phyloP scores from a whole-genome alignment of 2,329 filamentous ascomycete species.

The Fusarium piperis region DNA sequence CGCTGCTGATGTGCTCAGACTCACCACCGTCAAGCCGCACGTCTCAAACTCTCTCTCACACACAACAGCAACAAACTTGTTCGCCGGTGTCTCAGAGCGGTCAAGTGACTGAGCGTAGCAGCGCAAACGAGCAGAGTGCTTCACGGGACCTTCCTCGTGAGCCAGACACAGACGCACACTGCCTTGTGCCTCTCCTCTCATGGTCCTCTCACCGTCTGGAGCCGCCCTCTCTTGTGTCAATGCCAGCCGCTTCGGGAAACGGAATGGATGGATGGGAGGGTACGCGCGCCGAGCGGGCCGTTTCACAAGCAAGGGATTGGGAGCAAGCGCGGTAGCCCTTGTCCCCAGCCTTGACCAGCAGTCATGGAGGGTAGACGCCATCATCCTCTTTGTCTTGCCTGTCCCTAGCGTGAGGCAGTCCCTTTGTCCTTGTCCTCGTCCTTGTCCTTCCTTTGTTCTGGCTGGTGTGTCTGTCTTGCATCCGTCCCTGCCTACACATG shows the following conservation, averaged over 20 bases:
- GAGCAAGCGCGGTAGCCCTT: slow-evolving; percentile 19
- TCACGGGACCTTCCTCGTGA: slow-evolving; percentile 33
- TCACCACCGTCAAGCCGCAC: neutral
- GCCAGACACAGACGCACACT: slow-evolving; percentile 27
- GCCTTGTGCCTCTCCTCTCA: neutral
- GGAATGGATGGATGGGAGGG: slow-evolving; percentile 38
- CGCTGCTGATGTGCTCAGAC: slow-evolving; percentile 13
- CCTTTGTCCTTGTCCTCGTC: neutral
- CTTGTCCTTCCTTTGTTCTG: neutral
- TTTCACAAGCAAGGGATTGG: slow-evolving; percentile 37
- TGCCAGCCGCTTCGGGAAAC: slow-evolving; percentile 13
- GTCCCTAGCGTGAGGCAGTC: neutral
- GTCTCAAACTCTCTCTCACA: slow-evolving; percentile 6
- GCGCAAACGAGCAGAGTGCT: slow-evolving; percentile 11
- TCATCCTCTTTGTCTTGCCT: slow-evolving; percentile 1
- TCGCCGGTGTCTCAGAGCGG: slow-evolving; percentile 29
- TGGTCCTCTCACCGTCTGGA: slow-evolving; percentile 21
- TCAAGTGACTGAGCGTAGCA: slow-evolving; percentile 30
- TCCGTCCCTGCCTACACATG: slow-evolving; percentile 1
- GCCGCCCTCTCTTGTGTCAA: slow-evolving; percentile 19
- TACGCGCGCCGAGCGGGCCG: slow-evolving; percentile 42
- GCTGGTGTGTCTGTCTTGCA: slow-evolving; percentile 9
- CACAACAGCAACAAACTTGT: neutral
- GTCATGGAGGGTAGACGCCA: slow-evolving; percentile 7
- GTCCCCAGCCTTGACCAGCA: slow-evolving; percentile 16